Conservation (phyloP, 306 rosid genomes). For the Parietaria judaica region DNA sequence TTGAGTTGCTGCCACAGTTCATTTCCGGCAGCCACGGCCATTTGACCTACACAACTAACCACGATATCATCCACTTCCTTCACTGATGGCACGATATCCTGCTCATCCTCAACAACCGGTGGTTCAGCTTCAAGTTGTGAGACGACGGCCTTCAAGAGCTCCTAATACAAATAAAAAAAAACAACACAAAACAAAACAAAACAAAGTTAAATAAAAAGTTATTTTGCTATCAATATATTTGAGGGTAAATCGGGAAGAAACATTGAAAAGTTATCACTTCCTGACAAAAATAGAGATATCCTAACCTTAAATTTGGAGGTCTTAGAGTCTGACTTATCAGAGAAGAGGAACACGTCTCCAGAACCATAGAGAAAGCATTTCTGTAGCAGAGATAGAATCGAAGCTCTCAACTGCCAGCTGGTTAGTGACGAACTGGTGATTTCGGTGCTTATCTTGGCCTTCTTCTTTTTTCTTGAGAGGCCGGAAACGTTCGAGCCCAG, state of each 20-base stretch:
- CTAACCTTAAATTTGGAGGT: constrained; percentile 68
- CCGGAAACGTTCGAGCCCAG: constrained; percentile 40
- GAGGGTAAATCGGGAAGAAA: background rate
- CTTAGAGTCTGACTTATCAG: background rate
- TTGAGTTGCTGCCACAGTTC: constrained; percentile 85
- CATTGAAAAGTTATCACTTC: background rate
- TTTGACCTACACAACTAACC: constrained; percentile 74
- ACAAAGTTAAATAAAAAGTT: background rate
- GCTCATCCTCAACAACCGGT: constrained; percentile 48
- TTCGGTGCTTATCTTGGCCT: constrained; percentile 33
- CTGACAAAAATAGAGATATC: background rate
- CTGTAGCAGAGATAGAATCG: constrained; percentile 65
- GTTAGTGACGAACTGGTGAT: constrained; percentile 23
- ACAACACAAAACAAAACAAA: constrained; percentile 2
- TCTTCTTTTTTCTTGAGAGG: constrained; percentile 54
- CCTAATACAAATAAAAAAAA: constrained; percentile 23
- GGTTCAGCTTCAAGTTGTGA: constrained; percentile 73
- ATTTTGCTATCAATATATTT: background rate
- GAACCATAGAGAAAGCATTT: constrained; percentile 87
- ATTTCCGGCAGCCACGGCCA: constrained; percentile 89
- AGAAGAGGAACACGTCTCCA: constrained; percentile 63
- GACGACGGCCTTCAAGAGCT: constrained; percentile 73
- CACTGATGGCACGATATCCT: constrained; percentile 41
- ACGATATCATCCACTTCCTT: constrained; percentile 73
- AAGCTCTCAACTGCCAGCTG: constrained; percentile 78